Conservation (phyloP, 768 basidiomycete species). For the Trametes gibbosa region DNA sequence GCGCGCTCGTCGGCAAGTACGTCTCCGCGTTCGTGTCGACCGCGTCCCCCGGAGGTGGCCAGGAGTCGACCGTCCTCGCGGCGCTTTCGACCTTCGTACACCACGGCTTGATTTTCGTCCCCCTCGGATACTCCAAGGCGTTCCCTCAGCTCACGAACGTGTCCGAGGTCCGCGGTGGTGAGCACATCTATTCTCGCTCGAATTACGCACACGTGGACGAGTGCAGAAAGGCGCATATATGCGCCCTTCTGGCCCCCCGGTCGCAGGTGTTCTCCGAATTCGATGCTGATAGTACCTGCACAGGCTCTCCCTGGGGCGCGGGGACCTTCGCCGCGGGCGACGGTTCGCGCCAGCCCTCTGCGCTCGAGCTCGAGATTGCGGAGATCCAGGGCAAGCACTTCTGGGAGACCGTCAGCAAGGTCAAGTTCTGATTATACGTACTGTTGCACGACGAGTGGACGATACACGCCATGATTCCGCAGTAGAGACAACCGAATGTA, state of each 20-base stretch:
- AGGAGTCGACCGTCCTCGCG: constrained; percentile 42
- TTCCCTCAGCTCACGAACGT: constrained; percentile 40
- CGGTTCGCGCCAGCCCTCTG: constrained; percentile 55
- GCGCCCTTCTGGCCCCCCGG: background rate
- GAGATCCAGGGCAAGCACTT: constrained; percentile 52
- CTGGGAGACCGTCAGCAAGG: constrained; percentile 44
- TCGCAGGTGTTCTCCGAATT: background rate
- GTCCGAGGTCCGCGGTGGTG: constrained; percentile 46
- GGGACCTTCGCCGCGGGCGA: constrained; percentile 58
- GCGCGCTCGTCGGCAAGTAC: constrained; percentile 72
- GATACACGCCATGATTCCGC: background rate
- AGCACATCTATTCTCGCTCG: constrained; percentile 18
- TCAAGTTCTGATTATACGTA: constrained; percentile 26
- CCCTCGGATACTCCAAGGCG: constrained; percentile 47
- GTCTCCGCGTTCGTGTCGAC: constrained; percentile 75
- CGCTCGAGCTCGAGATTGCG: constrained; percentile 35
- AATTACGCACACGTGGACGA: background rate
- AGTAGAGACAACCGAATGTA: background rate
- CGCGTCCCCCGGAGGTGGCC: constrained; percentile 71
- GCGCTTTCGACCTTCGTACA: constrained; percentile 49
- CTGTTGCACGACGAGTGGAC: background rate
- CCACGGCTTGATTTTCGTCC: constrained; percentile 53
- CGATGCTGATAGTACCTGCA: background rate
- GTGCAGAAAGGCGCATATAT: background rate
- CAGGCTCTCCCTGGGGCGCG: constrained; percentile 81